A percentile compares a stretch with the other conserved stretches of the same genome.
Conservation (phyloP, 768 basidiomycete genomes). For the Royoungia palumana region DNA sequence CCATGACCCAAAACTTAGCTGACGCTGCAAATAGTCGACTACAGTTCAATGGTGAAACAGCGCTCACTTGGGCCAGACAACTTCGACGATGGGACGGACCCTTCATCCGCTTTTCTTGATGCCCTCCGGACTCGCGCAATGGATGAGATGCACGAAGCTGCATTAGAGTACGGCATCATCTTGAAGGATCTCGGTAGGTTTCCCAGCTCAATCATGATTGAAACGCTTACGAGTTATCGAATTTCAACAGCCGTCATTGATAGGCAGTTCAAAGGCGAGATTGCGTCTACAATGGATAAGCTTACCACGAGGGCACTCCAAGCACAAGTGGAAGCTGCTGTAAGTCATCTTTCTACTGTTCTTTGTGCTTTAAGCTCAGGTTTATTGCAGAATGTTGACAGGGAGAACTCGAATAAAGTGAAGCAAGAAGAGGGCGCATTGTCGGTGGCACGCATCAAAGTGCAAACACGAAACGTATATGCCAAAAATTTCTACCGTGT, state of each 20-base stretch:
- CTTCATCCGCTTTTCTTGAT: slow-evolving; percentile 76
- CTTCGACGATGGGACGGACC: slow-evolving; percentile 65
- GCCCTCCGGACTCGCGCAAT: slow-evolving; percentile 79
- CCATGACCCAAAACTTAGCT: not conserved
- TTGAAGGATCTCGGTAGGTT: slow-evolving; percentile 70
- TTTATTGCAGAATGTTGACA: slow-evolving; percentile 63
- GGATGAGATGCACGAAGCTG: slow-evolving; percentile 82
- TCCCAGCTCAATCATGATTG: not conserved
- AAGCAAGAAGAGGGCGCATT: slow-evolving; percentile 82
- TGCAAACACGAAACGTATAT: slow-evolving; percentile 52
- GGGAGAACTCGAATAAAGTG: slow-evolving; percentile 77
- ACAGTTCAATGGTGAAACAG: slow-evolving; percentile 70
- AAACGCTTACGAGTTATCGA: slow-evolving; percentile 7
- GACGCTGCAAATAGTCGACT: slow-evolving; percentile 39
- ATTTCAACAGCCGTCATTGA: slow-evolving; percentile 67
- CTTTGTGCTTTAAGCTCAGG: not conserved
- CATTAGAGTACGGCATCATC: slow-evolving; percentile 79
- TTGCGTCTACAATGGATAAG: slow-evolving; percentile 81
- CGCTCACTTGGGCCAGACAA: slow-evolving; percentile 74
- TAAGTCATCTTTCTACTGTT: slow-evolving; percentile 31
- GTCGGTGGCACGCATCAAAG: slow-evolving; percentile 73
- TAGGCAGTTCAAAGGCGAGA: slow-evolving; percentile 86
- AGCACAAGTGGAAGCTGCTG: slow-evolving; percentile 84
- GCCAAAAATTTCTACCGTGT: not conserved
- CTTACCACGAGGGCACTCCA: slow-evolving; percentile 80